Evolutionary conservation across 805 yeast species (phyloP), one percentile per base, ranked within the genome.

Genomic region (Clavispora vitiphila): DNA sequence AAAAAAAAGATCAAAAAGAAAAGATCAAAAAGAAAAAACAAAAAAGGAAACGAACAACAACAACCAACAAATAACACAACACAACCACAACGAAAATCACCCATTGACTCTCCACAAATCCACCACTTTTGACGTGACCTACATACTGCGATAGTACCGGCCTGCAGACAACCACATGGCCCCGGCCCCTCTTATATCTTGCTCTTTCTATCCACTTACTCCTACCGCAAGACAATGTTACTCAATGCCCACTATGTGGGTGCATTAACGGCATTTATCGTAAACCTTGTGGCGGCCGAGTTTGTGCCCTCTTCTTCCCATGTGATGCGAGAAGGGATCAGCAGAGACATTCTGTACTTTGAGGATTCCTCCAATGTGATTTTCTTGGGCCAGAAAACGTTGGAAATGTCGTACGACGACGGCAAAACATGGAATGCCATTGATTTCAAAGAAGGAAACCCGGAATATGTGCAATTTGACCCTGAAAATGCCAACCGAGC

Each of bases 351-450:
- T 3, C 25, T 23, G 19, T 41, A 46, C 32, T 46, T 46, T 27
- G 50, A 46, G 4, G 39, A 41, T 12, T 41, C 47, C 29, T 20
- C 43, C 21, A 46, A 43, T 19, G 25, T 43, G 23, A 4, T 41
- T 23, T 44, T 38, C 12, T 35, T 37, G 23, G 23, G 25, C 22
- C 40, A 34, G 6, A 16, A 25, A 3, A 12, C 25, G 4, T 40
- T 34, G 22, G 21, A 19, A 12, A 20, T n/a, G 8, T 74, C 83
- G 3, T 56, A 50, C 10, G 73, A 81, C 53, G 71, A 77, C 52
- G 88, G 87, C 8, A 60, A 43, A 9, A 51, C 59, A 0, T 81
- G 83, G 82, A 40, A 51, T 11, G 53, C 61, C 34, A 65, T 77
- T 3, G 58, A 64, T 23, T 57, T 67, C 8, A 15, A 29, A 7